phyloP scores from a whole-genome alignment of 2,329 filamentous ascomycete species.

The Fusarium sp. region DNA sequence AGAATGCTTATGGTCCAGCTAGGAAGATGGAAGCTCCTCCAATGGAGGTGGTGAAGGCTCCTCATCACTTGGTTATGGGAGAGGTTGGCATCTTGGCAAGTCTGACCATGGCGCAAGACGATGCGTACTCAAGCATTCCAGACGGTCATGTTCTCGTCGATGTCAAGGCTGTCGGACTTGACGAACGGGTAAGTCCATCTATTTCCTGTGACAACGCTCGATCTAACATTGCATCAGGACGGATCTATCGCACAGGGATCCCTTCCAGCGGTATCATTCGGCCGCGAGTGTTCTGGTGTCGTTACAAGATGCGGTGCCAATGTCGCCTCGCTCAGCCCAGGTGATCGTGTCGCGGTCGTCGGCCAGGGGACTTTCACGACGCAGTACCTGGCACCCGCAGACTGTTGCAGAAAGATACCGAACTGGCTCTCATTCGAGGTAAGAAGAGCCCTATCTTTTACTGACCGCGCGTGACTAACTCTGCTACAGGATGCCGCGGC shows the following conservation, averaged over 20 bases:
- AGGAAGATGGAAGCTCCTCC: constrained; percentile 21
- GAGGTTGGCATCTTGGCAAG: constrained; percentile 36
- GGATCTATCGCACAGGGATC: constrained; percentile 31
- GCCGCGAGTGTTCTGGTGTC: constrained; percentile 35
- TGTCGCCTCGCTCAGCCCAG: constrained; percentile 17
- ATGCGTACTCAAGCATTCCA: background rate
- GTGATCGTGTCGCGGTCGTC: constrained; percentile 33
- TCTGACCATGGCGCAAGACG: constrained; percentile 30
- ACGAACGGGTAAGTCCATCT: constrained; percentile 27
- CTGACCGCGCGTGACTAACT: background rate
- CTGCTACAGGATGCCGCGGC: constrained; percentile 24
- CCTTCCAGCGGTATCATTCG: constrained; percentile 25
- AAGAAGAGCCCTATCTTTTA: background rate
- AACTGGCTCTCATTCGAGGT: constrained; percentile 37
- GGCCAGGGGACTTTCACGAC: constrained; percentile 35
- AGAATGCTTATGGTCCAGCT: constrained; percentile 34
- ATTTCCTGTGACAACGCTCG: accelerated
- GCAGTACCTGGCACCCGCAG: constrained; percentile 23
- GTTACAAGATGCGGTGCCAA: constrained; percentile 19
- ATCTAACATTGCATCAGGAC: constrained; percentile 27
- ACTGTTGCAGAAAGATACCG: constrained; percentile 31
- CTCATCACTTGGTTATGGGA: constrained; percentile 26
- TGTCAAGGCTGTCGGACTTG: constrained; percentile 31
- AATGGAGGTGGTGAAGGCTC: constrained; percentile 6
- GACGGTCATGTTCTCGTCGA: constrained; percentile 32